phyloP scores from a whole-genome alignment of 345 rosid species.

The Clarkia xantiana region DNA sequence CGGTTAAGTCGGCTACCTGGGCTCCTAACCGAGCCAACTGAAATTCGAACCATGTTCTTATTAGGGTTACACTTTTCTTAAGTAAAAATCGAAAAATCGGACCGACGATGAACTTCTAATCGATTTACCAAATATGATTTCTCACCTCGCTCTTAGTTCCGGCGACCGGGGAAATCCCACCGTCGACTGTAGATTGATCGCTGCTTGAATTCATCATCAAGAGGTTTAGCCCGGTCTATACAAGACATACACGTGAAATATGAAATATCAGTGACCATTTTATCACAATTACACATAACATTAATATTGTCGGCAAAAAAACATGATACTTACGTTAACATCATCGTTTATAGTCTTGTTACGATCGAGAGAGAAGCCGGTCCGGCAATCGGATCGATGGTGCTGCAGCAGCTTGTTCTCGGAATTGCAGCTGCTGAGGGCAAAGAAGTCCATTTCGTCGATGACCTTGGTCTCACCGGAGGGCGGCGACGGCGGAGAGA shows the following conservation, averaged over 20 bases:
- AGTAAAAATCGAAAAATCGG: too few species aligned
- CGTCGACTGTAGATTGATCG: constrained; percentile 52
- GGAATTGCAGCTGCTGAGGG: constrained; percentile 10
- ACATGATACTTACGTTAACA: constrained; percentile 26
- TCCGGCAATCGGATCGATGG: constrained; percentile 1
- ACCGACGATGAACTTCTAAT: not conserved
- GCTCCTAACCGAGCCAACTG: constrained; percentile 37
- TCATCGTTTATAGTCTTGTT: constrained; percentile 7
- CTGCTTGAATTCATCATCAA: constrained; percentile 42
- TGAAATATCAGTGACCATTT: not conserved
- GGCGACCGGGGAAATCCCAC: constrained; percentile 32
- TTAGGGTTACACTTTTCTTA: constrained; percentile 1
- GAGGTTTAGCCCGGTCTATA: constrained; percentile 55
- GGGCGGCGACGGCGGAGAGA: not conserved
- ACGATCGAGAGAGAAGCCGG: not conserved
- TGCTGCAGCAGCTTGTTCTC: constrained; percentile 3
- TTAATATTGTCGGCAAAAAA: too few species aligned
- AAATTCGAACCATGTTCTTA: not conserved
- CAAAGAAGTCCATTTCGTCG: constrained; percentile 48
- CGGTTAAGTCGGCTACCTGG: constrained; percentile 27
- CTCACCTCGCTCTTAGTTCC: constrained; percentile 43
- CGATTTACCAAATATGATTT: not conserved
- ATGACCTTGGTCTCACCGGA: constrained; percentile 12
- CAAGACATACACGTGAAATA: not conserved
- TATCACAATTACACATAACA: too few species aligned